Evolutionary conservation across 164 flowering plant genomes (phyloP), one percentile per base, ranked within the genome.

Genomic region (Umbilicus rupestris): DNA sequence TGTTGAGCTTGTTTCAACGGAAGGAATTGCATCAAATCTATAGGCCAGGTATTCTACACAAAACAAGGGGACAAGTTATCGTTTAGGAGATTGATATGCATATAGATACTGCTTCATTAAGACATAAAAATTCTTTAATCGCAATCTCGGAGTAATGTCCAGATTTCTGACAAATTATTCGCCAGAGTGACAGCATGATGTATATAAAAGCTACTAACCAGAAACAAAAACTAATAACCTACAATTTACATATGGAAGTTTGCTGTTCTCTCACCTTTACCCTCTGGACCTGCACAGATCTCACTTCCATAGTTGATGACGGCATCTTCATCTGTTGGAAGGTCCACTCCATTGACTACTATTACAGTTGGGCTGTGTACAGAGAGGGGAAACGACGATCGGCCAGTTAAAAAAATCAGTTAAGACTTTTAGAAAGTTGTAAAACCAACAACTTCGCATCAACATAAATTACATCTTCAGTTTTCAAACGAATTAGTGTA

Each of bases 261-360:
- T n/a, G n/a, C 28, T n/a, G 10, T 6, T 7, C 17, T 63, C 22
- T 73, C 12, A 87, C 97, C 93, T 76, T 81, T 78, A 28, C 64
- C 69, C 66, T 71, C 66, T 26, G 87, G 79, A 62, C 86, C 91
- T 16, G 86, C 70, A 68, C 79, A 66, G 62, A 91, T 88, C 79
- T 84, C 85, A 75, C 80, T 76, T 73, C 91, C 96, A 76, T 83
- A 80, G 35, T 72, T 75, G 63, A 91, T 79, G 52, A 77, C 68
- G 42, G 68, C 62, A 29, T 73, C 68, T 42, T 78, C 87, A 66
- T 80, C 87, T 60, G 62, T 79, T 50, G 68, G 70, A 60, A 91
- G 70, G 59, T 42, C 63, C 65, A 66, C 71, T 31, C 70, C 85
- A 72, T 87, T 87, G 70, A 87, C 90, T 73, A 80, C 65, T 55